Percentiles rank a stretch among this genome's conserved stretches.
Evolutionary conservation across 1,139 yeast genomes (phyloP).

Genomic region (Yamadazyma aaseri): DNA sequence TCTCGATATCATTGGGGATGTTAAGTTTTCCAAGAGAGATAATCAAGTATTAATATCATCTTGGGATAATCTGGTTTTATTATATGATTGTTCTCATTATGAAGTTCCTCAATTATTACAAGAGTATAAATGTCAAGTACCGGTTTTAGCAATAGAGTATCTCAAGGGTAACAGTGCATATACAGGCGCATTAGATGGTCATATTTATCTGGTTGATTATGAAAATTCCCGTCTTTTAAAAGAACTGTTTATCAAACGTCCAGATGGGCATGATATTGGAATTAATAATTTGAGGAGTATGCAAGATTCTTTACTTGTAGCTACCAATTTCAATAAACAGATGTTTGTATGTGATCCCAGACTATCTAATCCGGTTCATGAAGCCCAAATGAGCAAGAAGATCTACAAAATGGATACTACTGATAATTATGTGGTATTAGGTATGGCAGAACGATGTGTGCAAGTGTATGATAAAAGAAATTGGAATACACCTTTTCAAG

Average conservation of each 20-base stretch:
- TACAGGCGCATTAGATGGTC: conserved; percentile 43
- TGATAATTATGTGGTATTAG: conserved; percentile 50
- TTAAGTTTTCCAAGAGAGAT: conserved; percentile 26
- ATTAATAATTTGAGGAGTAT: conserved; percentile 28
- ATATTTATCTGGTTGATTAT: conserved; percentile 38
- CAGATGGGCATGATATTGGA: conserved; percentile 20
- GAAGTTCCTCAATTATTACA: conserved; percentile 12
- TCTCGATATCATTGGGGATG: conserved; percentile 30
- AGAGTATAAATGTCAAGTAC: conserved; percentile 17
- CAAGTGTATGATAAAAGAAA: conserved; percentile 59
- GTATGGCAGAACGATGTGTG: conserved; percentile 52
- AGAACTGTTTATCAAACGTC: conserved; percentile 12
- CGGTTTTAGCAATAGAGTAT: conserved; percentile 21
- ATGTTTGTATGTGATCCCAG: conserved; percentile 19
- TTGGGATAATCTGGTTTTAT: conserved; percentile 39
- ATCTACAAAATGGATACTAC: conserved; percentile 65
- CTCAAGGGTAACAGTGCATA: conserved; percentile 19
- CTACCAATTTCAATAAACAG: conserved; percentile 11
- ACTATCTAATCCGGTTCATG: conserved; percentile 4
- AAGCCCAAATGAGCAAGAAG: conserved; percentile 34
- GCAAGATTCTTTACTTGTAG: conserved; percentile 11
- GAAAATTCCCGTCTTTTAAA: conserved; percentile 33
- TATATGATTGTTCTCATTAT: conserved; percentile 29
- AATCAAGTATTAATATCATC: conserved; percentile 38
- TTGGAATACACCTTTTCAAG: conserved; percentile 43